Percentiles rank a stretch among this genome's conserved stretches.
Evolutionary conservation across 768 basidiomycete species (phyloP).

Genomic region (Brasilioporus rufonigricans): DNA sequence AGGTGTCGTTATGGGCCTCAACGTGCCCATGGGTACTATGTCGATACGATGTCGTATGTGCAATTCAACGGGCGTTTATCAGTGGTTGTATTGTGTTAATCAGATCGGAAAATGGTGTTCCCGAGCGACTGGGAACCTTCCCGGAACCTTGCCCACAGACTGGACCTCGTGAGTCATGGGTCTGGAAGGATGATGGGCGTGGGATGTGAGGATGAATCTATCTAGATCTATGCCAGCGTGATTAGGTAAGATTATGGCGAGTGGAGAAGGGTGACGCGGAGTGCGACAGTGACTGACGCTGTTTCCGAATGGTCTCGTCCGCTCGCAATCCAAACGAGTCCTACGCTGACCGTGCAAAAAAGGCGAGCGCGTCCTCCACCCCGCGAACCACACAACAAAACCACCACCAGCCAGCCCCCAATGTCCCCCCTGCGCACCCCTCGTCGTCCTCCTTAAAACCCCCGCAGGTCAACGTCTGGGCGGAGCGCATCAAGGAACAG

Average conservation of each 20-base stretch:
- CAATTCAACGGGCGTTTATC: background rate
- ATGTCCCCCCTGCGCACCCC: background rate
- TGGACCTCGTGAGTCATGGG: too few relatives aligned
- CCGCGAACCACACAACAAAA: background rate
- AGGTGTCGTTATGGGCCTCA: conserved; percentile 32
- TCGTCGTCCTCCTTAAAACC: conserved; percentile 15
- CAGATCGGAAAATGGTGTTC: too few relatives aligned
- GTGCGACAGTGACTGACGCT: conserved; percentile 24
- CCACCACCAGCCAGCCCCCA: background rate
- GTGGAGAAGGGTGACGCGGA: conserved; percentile 17
- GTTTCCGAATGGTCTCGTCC: conserved; percentile 32
- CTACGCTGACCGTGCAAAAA: conserved; percentile 56
- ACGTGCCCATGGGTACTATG: conserved; percentile 26
- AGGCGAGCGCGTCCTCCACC: conserved; percentile 28
- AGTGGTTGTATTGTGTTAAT: background rate
- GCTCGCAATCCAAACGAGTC: conserved; percentile 45
- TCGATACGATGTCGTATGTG: background rate
- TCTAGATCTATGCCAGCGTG: conserved; percentile 15
- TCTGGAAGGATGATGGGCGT: background rate
- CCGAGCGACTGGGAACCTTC: too few relatives aligned
- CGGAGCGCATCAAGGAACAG: conserved; percentile 40
- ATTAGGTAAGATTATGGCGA: conserved; percentile 16
- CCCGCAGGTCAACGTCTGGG: conserved; percentile 41
- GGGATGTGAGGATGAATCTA: conserved; percentile 14
- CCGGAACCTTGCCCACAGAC: too few relatives aligned